Percentiles rank a stretch among this genome's conserved stretches.
These are phyloP conservation scores for Exophiala mesophila DNA, from an alignment of 2,329 filamentous ascomycete genomes.

Conservation along the genomic window DNA sequence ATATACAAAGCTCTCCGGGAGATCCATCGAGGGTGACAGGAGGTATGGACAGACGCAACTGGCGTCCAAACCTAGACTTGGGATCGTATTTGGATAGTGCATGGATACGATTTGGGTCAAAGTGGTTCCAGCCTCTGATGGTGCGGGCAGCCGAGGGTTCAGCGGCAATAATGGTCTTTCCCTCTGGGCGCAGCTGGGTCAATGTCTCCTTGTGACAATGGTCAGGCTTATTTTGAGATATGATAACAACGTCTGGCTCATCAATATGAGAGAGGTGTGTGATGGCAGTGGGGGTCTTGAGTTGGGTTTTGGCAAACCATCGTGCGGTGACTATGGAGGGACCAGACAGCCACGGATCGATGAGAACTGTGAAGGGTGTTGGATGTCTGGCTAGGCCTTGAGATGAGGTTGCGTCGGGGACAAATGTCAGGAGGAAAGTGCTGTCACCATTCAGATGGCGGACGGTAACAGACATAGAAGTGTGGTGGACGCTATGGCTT, in stretches of 20 bases:
- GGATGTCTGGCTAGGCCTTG: constrained; percentile 12
- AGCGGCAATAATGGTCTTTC: constrained; percentile 60
- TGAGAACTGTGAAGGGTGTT: constrained; percentile 56
- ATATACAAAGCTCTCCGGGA: constrained; percentile 65
- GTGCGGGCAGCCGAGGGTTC: constrained; percentile 60
- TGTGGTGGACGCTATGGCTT: no score
- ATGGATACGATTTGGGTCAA: constrained; percentile 48
- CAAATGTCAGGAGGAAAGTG: constrained; percentile 32
- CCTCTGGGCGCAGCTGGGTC: constrained; percentile 54
- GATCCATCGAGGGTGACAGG: constrained; percentile 48
- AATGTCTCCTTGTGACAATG: constrained; percentile 68
- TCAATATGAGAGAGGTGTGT: constrained; percentile 52
- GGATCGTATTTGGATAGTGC: constrained; percentile 41
- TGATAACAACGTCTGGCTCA: constrained; percentile 53
- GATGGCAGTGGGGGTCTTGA: constrained; percentile 53
- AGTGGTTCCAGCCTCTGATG: constrained; percentile 65
- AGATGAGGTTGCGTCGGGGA: constrained; percentile 14
- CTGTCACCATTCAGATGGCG: constrained; percentile 31
- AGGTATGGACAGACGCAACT: constrained; percentile 50
- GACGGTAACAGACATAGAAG: constrained; percentile 23
- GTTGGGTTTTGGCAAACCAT: constrained; percentile 56
- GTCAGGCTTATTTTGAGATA: constrained; percentile 61
- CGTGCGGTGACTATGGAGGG: constrained; percentile 57
- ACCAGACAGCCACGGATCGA: constrained; percentile 67
- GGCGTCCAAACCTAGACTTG: constrained; percentile 36